These are phyloP conservation scores for Jatropha podagrica DNA, from an alignment of 441 rosid species.

Conservation along the genomic window DNA sequence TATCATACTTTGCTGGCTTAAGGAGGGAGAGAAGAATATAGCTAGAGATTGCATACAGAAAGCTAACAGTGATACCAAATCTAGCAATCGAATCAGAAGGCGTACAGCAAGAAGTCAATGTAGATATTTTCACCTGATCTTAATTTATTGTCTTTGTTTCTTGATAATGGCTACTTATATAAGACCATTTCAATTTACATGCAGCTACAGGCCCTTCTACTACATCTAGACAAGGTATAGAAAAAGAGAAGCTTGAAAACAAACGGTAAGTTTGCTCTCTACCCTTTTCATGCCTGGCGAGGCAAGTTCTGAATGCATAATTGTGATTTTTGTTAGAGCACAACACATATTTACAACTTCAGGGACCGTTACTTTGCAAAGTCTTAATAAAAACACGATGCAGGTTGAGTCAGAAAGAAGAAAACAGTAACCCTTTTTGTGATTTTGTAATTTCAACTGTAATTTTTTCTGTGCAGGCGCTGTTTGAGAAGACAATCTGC, in stretches of 20 bases:
- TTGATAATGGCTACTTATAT: constrained; percentile 11
- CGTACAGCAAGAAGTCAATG: constrained; percentile 52
- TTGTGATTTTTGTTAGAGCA: not conserved
- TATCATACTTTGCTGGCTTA: constrained; percentile 9
- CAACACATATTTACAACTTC: not conserved
- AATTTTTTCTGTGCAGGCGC: constrained; percentile 33
- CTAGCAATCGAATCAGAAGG: constrained; percentile 36
- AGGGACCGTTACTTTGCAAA: not conserved
- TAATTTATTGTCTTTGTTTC: not conserved
- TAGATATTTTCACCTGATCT: constrained; percentile 25
- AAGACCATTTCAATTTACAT: constrained; percentile 4
- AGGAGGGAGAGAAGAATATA: constrained; percentile 35
- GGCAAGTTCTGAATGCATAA: not conserved
- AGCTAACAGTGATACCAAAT: constrained; percentile 29
- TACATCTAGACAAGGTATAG: constrained; percentile 28
- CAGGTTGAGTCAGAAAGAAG: not conserved
- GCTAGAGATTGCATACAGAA: constrained; percentile 19
- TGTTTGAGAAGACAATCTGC: constrained; percentile 59
- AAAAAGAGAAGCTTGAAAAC: constrained; percentile 48
- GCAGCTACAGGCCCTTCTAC: constrained; percentile 60
- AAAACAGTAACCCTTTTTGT: too few relatives aligned
- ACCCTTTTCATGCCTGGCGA: not conserved
- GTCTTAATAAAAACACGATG: not conserved
- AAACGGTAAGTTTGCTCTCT: constrained; percentile 42
- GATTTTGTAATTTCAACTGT: not conserved